phyloP scores from a whole-genome alignment of 345 rosid genomes.

The Ricinus communis region DNA sequence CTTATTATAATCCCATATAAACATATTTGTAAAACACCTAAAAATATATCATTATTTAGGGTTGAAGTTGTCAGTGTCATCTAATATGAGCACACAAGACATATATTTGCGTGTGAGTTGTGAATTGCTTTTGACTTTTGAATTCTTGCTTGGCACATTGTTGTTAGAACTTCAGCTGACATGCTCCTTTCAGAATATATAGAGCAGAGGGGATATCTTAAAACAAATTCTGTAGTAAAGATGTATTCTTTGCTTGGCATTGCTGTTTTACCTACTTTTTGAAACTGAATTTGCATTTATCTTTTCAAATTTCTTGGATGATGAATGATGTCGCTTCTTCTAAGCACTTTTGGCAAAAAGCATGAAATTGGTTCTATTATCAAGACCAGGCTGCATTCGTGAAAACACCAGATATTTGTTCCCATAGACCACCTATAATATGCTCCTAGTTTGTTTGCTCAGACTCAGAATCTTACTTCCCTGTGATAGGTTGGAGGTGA shows the following conservation, averaged over 20 bases:
- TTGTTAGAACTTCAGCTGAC: not conserved
- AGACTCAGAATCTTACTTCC: slow-evolving; percentile 7
- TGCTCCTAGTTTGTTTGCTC: slow-evolving; percentile 1
- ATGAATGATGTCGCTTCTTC: not conserved
- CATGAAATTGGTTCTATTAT: not conserved
- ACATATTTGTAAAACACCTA: too few species aligned
- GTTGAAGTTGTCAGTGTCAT: too few species aligned
- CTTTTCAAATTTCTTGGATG: not conserved
- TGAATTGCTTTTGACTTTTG: not conserved
- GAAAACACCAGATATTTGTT: not conserved
- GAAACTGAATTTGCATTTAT: not conserved
- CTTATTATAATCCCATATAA: too few species aligned
- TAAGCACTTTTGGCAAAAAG: not conserved
- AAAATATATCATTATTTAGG: too few species aligned
- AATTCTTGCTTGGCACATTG: not conserved
- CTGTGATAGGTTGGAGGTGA: slow-evolving; percentile 80
- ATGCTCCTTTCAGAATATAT: slow-evolving; percentile 4
- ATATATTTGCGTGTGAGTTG: not conserved
- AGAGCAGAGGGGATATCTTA: slow-evolving; percentile 2
- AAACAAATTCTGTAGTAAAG: not conserved
- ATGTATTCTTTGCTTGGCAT: not conserved
- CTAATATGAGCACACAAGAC: too few species aligned
- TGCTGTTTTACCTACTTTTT: not conserved
- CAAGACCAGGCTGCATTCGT: not conserved
- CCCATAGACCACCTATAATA: not conserved